Conservation (phyloP, 106 monocot species). For the Dioscorea alata region DNA sequence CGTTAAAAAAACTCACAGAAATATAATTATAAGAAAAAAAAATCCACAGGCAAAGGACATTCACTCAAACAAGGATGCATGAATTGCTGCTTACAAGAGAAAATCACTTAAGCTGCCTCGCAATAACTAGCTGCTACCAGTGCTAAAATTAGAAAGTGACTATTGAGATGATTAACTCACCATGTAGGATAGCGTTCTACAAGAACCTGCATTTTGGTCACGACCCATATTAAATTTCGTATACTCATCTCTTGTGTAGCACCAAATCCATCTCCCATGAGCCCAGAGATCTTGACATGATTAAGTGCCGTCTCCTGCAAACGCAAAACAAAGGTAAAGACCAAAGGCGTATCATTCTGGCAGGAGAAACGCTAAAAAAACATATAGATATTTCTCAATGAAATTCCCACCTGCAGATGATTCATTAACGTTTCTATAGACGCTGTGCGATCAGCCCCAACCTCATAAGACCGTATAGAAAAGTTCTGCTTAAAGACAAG, state of each 20-base stretch:
- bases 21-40: no score
- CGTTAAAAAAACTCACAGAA: no score
- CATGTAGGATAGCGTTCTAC: slow-evolving; percentile 58
- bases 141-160: no score
- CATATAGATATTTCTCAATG: no score
- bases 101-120: no score
- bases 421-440: slow-evolving; percentile 98
- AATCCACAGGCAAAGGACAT: no score
- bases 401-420: slow-evolving; percentile 67
- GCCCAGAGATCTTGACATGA: slow-evolving; percentile 64
- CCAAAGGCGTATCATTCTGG: no score
- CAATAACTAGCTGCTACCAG: no score
- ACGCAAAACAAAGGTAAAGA: neutral
- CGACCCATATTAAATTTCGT: slow-evolving; percentile 81
- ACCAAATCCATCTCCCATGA: slow-evolving; percentile 88
- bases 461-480: slow-evolving; percentile 86
- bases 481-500: slow-evolving; percentile 79
- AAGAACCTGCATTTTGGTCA: slow-evolving; percentile 48
- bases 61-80: no score
- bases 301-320: slow-evolving; percentile 89
- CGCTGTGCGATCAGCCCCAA: slow-evolving; percentile 78
- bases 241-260: slow-evolving; percentile 84
- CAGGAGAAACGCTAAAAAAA: no score
- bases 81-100: no score
- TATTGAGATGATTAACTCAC: slow-evolving; percentile 10